Evolutionary conservation across 2,329 filamentous ascomycete genomes (phyloP), one percentile per base, ranked within the genome.

Genomic region (Escovopsis weberi): DNA sequence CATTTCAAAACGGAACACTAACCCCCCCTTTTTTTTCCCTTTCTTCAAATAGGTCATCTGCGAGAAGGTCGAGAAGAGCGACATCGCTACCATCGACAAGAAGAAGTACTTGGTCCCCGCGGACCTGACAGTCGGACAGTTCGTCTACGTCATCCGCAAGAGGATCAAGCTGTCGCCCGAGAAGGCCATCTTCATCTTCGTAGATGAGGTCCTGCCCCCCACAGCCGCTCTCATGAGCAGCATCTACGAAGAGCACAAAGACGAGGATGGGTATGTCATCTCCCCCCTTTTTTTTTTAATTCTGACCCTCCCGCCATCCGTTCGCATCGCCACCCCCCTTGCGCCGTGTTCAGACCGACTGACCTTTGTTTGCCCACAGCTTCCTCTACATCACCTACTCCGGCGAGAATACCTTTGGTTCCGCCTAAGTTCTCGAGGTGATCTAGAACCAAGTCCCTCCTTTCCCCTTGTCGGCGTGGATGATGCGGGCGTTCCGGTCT

Each of bases 161-260:
- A 84, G 91, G 60, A 98, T 98, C 72, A 98, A 98, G 85, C 78
- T 98, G 54, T 94, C 87, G 43, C 91, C 91, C 30, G 91, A 98
- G 74, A 98, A 98, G 78, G 91, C 91, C 62, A 98, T 98, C 71
- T 98, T 98, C 76, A 96, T 98, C 75, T 98, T 96, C 69, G 91
- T 98, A 59, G 89, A 96, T 63, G 91, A 96, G 69, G 89, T 95
- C 41, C 76, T 98, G 44, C 91, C 91, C 41, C 91, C 91, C 3
- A 96, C 91, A 8, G 91, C 91, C 46, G 91, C 91, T 46, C 78
- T 98, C 42, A 98, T 98, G 91, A 94, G 87, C 72, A 93, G 85
- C 65, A 96, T 98, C 69, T 98, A 98, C 65, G 91, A 98, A 67
- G 89, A 96, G 67, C 91, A 98, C 78, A 96, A 98, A 74, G 78